Base-by-base conservation (phyloP, 257 asterid species). In the Striga asiatica region DNA sequence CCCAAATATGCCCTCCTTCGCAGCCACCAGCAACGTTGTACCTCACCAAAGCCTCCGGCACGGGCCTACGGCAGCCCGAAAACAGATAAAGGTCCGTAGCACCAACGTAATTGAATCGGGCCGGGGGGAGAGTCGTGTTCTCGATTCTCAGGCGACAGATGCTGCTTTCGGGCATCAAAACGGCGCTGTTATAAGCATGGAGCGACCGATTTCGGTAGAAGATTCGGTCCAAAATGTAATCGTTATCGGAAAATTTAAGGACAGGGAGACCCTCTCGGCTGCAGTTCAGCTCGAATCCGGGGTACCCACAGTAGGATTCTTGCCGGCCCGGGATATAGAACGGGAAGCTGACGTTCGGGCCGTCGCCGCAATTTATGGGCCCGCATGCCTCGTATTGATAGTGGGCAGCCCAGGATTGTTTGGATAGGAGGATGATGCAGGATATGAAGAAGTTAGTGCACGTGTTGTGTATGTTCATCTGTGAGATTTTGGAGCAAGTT, bases 281-380 rank as follows among this genome's bases (percentile, higher is more conserved):
- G 41, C 94, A 88, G 2, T 12, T 41, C 19, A 88, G 37, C 12
- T 0, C 56, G 52, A 78, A 74, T 8, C 64, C 77, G 21, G 75
- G 73, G 50, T 8, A 66, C 4, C 84, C 92, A 58, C 96, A 83
- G 20, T 70, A 74, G 0, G 77, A 13, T 56, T 77, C 58, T 48
- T 78, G 85, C 16, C 0, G 0, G 21, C 35, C 55, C 32, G 23
- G 32, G 28, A 86, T 54, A 22, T 59, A 62, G 63, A 86, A 86
- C 2, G 96, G 96, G 58, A 69, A 86, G 35, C 72, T 78, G 45
- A 86, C 68, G 18, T 1, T 64, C 13, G 76, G 83, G 53, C 86
- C 84, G 32, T 37, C 2, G 2, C 57, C 62, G 25, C 92, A 83
- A 5, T 13, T 45, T 8, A 14, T 50, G 8, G 81, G 65, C 9